These are phyloP conservation scores for Crotalaria pallida DNA, from an alignment of 306 rosid genomes.

Conservation along the genomic window DNA sequence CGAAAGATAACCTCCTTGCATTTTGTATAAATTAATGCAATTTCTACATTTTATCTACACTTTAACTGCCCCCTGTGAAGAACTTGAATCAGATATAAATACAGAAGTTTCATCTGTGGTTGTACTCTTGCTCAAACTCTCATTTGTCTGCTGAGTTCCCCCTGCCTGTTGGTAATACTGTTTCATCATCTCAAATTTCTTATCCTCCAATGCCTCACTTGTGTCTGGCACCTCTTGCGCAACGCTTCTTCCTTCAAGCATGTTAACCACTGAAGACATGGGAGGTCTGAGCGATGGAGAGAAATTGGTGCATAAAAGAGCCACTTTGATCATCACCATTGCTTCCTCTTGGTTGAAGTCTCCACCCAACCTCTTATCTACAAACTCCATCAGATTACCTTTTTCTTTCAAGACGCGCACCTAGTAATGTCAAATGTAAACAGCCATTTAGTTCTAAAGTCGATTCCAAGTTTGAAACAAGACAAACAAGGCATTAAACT, in stretches of 20 bases:
- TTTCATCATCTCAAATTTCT: constrained; percentile 25
- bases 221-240: constrained; percentile 15
- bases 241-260: constrained; percentile 32
- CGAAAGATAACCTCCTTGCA: too few species aligned
- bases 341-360: constrained; percentile 22
- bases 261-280: constrained; percentile 42
- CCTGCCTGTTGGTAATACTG: constrained; percentile 8
- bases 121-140: not conserved
- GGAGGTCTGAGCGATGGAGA: constrained; percentile 23
- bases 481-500: not conserved
- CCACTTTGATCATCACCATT: constrained; percentile 28
- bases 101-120: not conserved
- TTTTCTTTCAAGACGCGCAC: constrained; percentile 23
- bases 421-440: constrained; percentile 9
- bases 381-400: constrained; percentile 27
- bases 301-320: constrained; percentile 25
- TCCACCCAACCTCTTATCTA: constrained; percentile 25
- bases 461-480: not conserved
- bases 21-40: not conserved
- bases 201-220: constrained; percentile 4
- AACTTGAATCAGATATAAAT: not conserved
- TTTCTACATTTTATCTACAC: not conserved
- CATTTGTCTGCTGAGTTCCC: not conserved
- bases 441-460: not conserved
- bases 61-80: not conserved